Evolutionary conservation across 2,329 filamentous ascomycete species (phyloP).

Genomic region (Salinomyces thailandicus): DNA sequence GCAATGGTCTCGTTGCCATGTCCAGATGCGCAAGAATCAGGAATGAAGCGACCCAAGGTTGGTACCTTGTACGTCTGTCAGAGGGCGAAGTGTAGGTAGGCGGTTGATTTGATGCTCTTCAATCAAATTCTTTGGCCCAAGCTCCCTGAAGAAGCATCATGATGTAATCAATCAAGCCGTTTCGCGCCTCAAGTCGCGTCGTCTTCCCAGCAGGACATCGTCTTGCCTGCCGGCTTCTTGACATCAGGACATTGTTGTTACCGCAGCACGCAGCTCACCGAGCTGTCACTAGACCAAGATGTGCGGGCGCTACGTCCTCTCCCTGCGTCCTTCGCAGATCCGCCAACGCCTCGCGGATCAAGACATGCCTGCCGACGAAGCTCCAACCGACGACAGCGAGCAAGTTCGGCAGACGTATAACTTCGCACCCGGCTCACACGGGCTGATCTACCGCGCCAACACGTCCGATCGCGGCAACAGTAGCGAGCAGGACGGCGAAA

Average conservation of each 20-base stretch:
- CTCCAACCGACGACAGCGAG: conserved; percentile 66
- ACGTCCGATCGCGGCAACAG: conserved; percentile 51
- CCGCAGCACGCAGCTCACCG: too few relatives aligned
- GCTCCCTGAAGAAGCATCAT: conserved; percentile 1
- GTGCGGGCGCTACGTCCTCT: conserved; percentile 58
- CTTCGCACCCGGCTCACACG: conserved; percentile 79
- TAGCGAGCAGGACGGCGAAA: conserved; percentile 13
- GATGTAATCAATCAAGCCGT: background rate
- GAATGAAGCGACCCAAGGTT: too few relatives aligned
- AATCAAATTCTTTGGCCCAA: background rate
- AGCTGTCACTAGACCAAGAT: too few relatives aligned
- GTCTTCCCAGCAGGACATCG: too few relatives aligned
- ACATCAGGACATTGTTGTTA: too few relatives aligned
- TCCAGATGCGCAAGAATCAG: too few relatives aligned
- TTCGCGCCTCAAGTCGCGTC: too few relatives aligned
- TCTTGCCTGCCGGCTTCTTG: too few relatives aligned
- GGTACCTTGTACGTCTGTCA: too few relatives aligned
- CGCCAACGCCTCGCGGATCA: conserved; percentile 62
- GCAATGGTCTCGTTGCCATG: too few relatives aligned
- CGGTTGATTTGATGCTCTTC: background rate
- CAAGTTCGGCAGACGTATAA: conserved; percentile 71
- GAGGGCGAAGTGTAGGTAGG: too few relatives aligned
- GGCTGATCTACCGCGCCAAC: conserved; percentile 75
- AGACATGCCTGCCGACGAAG: conserved; percentile 61
- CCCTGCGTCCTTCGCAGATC: conserved; percentile 58